Percentiles rank a stretch among this genome's conserved stretches.
Conservation (phyloP, 2,329 filamentous ascomycete species). For the Aspergillus piperis region DNA sequence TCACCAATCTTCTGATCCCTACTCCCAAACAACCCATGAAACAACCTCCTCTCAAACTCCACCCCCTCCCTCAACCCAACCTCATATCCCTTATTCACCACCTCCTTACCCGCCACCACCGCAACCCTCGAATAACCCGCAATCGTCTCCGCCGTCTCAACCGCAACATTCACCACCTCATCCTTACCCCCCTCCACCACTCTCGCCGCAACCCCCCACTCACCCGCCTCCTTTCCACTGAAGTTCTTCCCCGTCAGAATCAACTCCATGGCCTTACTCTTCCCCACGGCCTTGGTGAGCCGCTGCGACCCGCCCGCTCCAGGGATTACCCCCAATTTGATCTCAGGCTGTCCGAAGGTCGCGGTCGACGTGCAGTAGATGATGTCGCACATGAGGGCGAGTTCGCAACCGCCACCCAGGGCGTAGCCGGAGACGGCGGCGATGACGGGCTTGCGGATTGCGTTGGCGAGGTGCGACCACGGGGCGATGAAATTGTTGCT, state of each 20-base stretch:
- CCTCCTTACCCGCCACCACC: constrained; percentile 88
- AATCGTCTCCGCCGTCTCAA: constrained; percentile 86
- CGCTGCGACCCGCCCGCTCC: constrained; percentile 91
- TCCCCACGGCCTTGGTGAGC: constrained; percentile 78
- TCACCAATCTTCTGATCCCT: constrained; percentile 93
- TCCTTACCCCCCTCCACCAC: constrained; percentile 75
- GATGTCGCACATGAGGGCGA: constrained; percentile 97
- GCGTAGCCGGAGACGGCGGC: constrained; percentile 93
- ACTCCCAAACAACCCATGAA: constrained; percentile 90
- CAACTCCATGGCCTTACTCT: constrained; percentile 86
- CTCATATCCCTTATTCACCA: constrained; percentile 99
- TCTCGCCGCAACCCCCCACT: constrained; percentile 87
- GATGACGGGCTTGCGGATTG: constrained; percentile 90
- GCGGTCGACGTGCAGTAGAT: constrained; percentile 84
- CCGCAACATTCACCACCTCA: constrained; percentile 75
- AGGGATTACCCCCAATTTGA: constrained; percentile 90
- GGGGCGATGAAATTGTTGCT: constrained; percentile 89
- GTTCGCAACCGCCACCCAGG: constrained; percentile 90
- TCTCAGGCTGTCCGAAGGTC: constrained; percentile 95
- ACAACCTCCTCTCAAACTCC: constrained; percentile 90
- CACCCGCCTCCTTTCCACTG: constrained; percentile 76
- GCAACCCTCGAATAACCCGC: constrained; percentile 84
- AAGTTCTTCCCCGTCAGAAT: constrained; percentile 86
- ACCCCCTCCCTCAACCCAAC: constrained; percentile 83
- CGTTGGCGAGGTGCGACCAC: constrained; percentile 83